Evolutionary conservation across 805 yeast genomes (phyloP).

Genomic region (Jamesozyma rosinii): DNA sequence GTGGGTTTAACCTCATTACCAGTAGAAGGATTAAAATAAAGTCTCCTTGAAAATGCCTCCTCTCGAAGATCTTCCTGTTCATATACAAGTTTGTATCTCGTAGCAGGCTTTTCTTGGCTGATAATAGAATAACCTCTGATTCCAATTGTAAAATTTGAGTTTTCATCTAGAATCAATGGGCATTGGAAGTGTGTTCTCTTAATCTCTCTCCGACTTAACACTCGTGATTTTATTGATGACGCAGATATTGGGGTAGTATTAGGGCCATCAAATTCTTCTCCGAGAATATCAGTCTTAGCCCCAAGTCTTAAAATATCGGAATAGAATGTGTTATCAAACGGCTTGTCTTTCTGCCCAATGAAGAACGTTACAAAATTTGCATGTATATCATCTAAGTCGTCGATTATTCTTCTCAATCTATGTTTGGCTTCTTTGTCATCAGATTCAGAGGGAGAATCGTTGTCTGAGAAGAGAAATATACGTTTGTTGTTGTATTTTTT

Average conservation of each 20-base stretch:
- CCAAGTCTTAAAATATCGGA: conserved; percentile 41
- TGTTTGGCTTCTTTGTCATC: conserved; percentile 34
- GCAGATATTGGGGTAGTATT: conserved; percentile 36
- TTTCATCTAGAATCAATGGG: conserved; percentile 47
- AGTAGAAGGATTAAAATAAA: conserved; percentile 33
- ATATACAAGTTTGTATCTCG: conserved; percentile 42
- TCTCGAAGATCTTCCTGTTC: conserved; percentile 43
- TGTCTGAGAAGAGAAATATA: conserved; percentile 64
- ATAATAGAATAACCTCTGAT: conserved; percentile 64
- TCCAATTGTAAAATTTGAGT: conserved; percentile 42
- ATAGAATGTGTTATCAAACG: conserved; percentile 42
- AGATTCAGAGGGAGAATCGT: conserved; percentile 53
- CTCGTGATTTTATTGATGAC: conserved; percentile 37
- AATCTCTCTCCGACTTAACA: conserved; percentile 51
- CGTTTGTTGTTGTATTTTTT: conserved; percentile 46
- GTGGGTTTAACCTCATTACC: conserved; percentile 36
- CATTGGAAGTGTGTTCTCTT: conserved; percentile 55
- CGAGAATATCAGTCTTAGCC: conserved; percentile 8
- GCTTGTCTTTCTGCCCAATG: conserved; percentile 31
- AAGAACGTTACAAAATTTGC: conserved; percentile 59
- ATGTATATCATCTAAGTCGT: conserved; percentile 47
- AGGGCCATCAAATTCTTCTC: conserved; percentile 31
- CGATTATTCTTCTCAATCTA: conserved; percentile 46
- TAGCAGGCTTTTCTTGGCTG: conserved; percentile 42
- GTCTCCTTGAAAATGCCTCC: conserved; percentile 42